Evolutionary conservation across 1,284 basidiomycete species (phyloP).

Genomic region (Hemileia vastatrix): DNA sequence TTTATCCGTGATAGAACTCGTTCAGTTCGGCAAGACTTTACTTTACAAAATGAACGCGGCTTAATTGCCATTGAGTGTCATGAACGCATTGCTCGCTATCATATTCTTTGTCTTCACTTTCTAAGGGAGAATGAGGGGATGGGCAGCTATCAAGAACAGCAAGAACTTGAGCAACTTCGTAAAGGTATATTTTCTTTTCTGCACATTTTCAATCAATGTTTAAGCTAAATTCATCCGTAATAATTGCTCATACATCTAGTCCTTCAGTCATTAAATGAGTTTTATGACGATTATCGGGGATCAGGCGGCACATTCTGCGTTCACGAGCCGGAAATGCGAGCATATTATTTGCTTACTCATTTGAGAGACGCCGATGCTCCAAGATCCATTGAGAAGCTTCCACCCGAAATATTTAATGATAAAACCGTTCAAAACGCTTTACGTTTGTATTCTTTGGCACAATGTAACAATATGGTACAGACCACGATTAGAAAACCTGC

Average conservation of each 20-base stretch:
- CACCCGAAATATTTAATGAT: slow-evolving; percentile 58
- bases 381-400: slow-evolving; percentile 61
- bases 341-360: slow-evolving; percentile 86
- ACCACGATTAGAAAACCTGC: slow-evolving; percentile 47
- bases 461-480: slow-evolving; percentile 54
- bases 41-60: slow-evolving; percentile 76
- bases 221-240: not conserved
- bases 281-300: slow-evolving; percentile 67
- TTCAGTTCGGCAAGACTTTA: slow-evolving; percentile 84
- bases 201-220: not conserved
- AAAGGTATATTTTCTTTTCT: slow-evolving; percentile 56
- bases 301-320: slow-evolving; percentile 15
- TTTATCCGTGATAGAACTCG: slow-evolving; percentile 90
- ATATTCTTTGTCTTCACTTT: slow-evolving; percentile 75
- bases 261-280: slow-evolving; percentile 80
- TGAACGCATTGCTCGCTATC: slow-evolving; percentile 85
- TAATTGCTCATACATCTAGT: slow-evolving; percentile 50
- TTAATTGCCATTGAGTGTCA: slow-evolving; percentile 73
- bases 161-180: slow-evolving; percentile 81
- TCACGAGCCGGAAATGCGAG: slow-evolving; percentile 84
- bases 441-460: slow-evolving; percentile 67
- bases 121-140: slow-evolving; percentile 52
- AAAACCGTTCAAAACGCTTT: slow-evolving; percentile 72
- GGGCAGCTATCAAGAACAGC: slow-evolving; percentile 50
- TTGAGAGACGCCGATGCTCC: slow-evolving; percentile 72